These are phyloP conservation scores for Exophiala alcalophila DNA, from an alignment of 2,329 filamentous ascomycete species.

Conservation along the genomic window DNA sequence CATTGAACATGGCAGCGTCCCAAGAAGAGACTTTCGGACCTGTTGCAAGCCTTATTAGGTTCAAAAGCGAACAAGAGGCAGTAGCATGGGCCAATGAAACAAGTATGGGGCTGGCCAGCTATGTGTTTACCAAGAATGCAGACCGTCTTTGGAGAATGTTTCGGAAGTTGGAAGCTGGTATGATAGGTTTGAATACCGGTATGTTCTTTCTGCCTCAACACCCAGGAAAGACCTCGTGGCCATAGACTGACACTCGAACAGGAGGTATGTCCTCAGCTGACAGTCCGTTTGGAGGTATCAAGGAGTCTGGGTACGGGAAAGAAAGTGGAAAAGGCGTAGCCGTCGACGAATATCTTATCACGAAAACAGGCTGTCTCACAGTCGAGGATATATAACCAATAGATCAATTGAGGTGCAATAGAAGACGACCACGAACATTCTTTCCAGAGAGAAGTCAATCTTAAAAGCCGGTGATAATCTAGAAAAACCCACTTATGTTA, in stretches of 20 bases:
- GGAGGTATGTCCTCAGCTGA: slow-evolving; percentile 64
- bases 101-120: slow-evolving; percentile 58
- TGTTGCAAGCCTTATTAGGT: slow-evolving; percentile 49
- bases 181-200: slow-evolving; percentile 42
- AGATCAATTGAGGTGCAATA: too few relatives aligned
- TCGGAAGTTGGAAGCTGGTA: slow-evolving; percentile 58
- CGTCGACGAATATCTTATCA: too few relatives aligned
- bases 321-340: too few relatives aligned
- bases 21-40: slow-evolving; percentile 54
- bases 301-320: slow-evolving; percentile 66
- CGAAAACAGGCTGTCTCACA: too few relatives aligned
- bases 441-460: too few relatives aligned
- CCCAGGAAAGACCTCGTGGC: too few relatives aligned
- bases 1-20: slow-evolving; percentile 42
- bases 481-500: too few relatives aligned
- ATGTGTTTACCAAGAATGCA: slow-evolving; percentile 59
- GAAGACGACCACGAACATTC: too few relatives aligned
- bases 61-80: slow-evolving; percentile 52
- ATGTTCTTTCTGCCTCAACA: neutral
- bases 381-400: too few relatives aligned
- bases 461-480: too few relatives aligned
- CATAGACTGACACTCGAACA: slow-evolving; percentile 23
- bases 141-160: slow-evolving; percentile 58
- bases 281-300: slow-evolving; percentile 65
- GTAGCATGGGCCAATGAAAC: slow-evolving; percentile 51